phyloP scores from a whole-genome alignment of 1,139 yeast genomes.

The Lodderomyces oxycetoniae region DNA sequence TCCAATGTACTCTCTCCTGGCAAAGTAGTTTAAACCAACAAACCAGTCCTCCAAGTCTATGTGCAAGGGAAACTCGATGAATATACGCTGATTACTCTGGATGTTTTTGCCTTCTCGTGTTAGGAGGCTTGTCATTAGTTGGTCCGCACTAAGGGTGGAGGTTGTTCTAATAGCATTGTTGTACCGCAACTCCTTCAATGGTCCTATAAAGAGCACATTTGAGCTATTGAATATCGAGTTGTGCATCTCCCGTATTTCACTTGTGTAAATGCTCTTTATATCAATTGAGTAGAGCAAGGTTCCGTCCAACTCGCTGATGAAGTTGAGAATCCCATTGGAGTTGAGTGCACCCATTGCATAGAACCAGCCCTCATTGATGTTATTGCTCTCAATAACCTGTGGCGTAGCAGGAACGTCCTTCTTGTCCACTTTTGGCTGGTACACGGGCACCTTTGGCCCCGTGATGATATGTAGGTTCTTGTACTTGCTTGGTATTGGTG shows the following conservation, averaged over 20 bases:
- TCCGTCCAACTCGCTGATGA: slow-evolving; percentile 65
- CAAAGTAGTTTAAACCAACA: slow-evolving; percentile 64
- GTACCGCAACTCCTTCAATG: slow-evolving; percentile 48
- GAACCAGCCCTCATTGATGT: slow-evolving; percentile 62
- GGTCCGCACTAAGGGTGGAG: slow-evolving; percentile 22
- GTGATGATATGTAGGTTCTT: slow-evolving; percentile 37
- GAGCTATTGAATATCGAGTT: slow-evolving; percentile 60
- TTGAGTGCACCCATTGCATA: slow-evolving; percentile 69
- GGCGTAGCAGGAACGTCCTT: slow-evolving; percentile 5
- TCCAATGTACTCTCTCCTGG: slow-evolving; percentile 56
- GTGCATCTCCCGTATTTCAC: slow-evolving; percentile 67
- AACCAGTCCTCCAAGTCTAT: slow-evolving; percentile 83
- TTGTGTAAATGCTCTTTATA: slow-evolving; percentile 49
- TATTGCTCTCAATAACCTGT: slow-evolving; percentile 10
- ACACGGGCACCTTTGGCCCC: slow-evolving; percentile 47
- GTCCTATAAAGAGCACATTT: slow-evolving; percentile 57
- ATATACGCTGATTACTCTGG: slow-evolving; percentile 37
- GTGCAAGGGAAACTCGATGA: slow-evolving; percentile 62
- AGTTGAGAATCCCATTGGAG: slow-evolving; percentile 60
- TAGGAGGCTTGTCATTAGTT: slow-evolving; percentile 23
- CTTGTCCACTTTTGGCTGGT: slow-evolving; percentile 23
- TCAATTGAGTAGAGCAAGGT: slow-evolving; percentile 60
- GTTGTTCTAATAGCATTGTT: slow-evolving; percentile 36
- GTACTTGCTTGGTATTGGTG: slow-evolving; percentile 49
- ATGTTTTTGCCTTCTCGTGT: slow-evolving; percentile 32